Evolutionary conservation across 495 filamentous ascomycete species (phyloP), one percentile per base, ranked within the genome.

Genomic region (Daldinia childiae): DNA sequence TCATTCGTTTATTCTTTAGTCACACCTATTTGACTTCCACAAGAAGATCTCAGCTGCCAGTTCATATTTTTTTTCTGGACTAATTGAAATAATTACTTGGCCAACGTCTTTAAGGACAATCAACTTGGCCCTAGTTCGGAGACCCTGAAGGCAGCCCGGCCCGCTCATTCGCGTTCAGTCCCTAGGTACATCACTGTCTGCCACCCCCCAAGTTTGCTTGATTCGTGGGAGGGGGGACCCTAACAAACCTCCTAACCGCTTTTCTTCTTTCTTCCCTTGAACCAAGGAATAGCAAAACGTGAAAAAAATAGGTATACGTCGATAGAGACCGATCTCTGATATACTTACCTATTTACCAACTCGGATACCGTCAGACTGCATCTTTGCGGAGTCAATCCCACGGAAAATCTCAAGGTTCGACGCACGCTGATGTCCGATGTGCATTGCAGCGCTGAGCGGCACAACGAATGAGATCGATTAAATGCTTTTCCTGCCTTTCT

Each of bases 391-490:
- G 58, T 58, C 70, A 45, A 73, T 39, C 41, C 57, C 29, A 50
- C 66, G 65, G 66, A 69, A 52, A 62, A 41, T 45, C n/a, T 62
- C 26, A 69, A 63, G 32, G 12, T 26, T 54, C 27, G 54, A 38
- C 71, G 58, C 50, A 70, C 62, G 58, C 58, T 69, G 66, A 69
- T 66, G 58, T 73, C 71, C 71, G 66, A 73, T 66, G 34, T 73
- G 71, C 71, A 73, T 73, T 73, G 62, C 66, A 69, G 66, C 66
- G 52, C 66, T 62, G 54, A 19, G 54, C n/a, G 11, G 4, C 54
- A 52, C 59, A 69, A 26, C 67, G 62, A 72, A 76, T 77, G 68
- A 65, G 60, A 66, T 63, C 34, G 45, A 59, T 21, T 71, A 36
- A 43, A 73, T 73, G 71, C 45, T 51, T 70, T 30, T 58, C 58